These are phyloP conservation scores for Apophysomyces sp. DNA, from an alignment of 371 early-diverging fungal genomes.

Conservation along the genomic window DNA sequence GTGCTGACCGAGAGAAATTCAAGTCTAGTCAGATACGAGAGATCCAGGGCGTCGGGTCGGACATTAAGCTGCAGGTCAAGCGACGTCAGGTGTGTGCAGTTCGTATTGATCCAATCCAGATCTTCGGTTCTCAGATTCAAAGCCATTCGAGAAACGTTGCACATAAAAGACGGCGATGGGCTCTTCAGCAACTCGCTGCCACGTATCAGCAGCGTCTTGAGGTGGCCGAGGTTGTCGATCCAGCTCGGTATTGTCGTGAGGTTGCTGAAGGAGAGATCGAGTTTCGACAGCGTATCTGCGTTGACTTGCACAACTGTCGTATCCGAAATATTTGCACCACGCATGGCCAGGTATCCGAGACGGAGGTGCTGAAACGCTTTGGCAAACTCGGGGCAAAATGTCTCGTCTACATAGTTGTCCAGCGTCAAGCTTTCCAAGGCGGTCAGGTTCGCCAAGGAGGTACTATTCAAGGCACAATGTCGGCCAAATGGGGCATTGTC, in stretches of 20 bases:
- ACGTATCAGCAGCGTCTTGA: neutral
- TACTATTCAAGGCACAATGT: neutral
- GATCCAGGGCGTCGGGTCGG: neutral
- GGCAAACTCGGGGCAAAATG: neutral
- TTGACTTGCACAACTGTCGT: neutral
- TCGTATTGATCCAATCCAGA: neutral
- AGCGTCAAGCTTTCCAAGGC: constrained; percentile 1
- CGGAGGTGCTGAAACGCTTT: neutral
- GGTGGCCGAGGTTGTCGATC: neutral
- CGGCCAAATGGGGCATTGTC: neutral
- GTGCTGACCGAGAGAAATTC: neutral
- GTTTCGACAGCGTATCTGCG: neutral
- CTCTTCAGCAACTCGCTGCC: neutral
- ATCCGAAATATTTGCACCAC: neutral
- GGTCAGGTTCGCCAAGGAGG: neutral
- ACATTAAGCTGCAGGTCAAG: constrained; percentile 3
- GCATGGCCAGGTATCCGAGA: neutral
- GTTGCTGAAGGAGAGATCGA: constrained; percentile 14
- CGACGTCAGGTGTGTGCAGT: constrained; percentile 1
- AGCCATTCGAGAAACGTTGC: neutral
- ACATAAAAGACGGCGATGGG: neutral
- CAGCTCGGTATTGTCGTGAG: neutral
- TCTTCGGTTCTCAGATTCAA: neutral
- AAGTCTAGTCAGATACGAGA: neutral
- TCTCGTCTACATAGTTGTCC: constrained; percentile 6